Evolutionary conservation across 768 basidiomycete genomes (phyloP), one percentile per base, ranked within the genome.

Genomic region (Xerocomellus amylosporus): DNA sequence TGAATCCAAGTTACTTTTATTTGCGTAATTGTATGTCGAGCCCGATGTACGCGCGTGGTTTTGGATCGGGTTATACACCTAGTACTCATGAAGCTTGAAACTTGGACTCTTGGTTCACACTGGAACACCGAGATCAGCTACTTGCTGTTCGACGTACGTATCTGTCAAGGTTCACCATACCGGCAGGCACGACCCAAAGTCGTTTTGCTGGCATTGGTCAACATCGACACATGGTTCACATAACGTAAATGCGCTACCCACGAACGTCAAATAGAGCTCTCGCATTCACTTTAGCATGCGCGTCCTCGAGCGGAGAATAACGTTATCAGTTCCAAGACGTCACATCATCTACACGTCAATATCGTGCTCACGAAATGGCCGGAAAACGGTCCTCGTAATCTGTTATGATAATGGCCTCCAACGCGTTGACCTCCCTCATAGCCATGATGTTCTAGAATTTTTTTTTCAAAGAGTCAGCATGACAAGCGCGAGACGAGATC

Each of bases 321-420:
- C 7, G 4, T 12, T 3, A n/a, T 42, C 36, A 7, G 8, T 28
- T 34, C 26, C 36, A 49, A 56, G 19, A 30, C 15, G 14, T 54
- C 36, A 30, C 22, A 17, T 41, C 43, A 49, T 30, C 19, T 45
- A 52, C 38, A 50, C 20, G 7, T 39, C 30, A 20, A 38, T 9
- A 24, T 8, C 14, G 5, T 12, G 22, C 26, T 69, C 56, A 69
- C 3, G 61, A 50, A 28, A 58, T 22, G 7, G 47, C n/a, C 42
- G 65, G 63, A 41, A 67, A 68, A 17, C 71, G 74, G 53, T 85
- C 83, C 49, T 86, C 82, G 58, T 87, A 91, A 60, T 78, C 79
- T 22, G 83, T 79, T 67, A 87, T 90, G 33, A 88, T 74, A 49
- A 92, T 84, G 1, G 90, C 90, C 45, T 86, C 83, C 47, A 92